These are phyloP conservation scores for Starmerella powellii DNA, from an alignment of 805 yeast genomes.

Conservation along the genomic window DNA sequence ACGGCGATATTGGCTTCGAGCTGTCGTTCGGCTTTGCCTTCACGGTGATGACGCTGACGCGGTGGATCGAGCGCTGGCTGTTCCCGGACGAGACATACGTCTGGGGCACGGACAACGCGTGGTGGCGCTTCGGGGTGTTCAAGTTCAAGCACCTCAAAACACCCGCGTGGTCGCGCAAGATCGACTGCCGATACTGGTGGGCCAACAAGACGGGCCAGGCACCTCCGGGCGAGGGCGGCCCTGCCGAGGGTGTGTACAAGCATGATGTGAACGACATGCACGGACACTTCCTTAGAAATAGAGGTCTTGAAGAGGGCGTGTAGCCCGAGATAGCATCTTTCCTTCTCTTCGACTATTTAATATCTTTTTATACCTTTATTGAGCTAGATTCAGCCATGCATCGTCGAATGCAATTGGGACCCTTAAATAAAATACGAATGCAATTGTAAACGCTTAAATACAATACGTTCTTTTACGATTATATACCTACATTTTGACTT, in stretches of 20 bases:
- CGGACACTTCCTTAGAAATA: slow-evolving; percentile 10
- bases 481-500: too few species aligned
- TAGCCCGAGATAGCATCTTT: background rate
- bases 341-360: too few species aligned
- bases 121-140: slow-evolving; percentile 20
- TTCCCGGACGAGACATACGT: slow-evolving; percentile 21
- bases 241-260: slow-evolving; percentile 15
- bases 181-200: slow-evolving; percentile 18
- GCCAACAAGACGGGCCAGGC: slow-evolving; percentile 14
- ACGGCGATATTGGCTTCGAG: slow-evolving; percentile 85
- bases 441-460: too few species aligned
- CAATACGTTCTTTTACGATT: too few species aligned
- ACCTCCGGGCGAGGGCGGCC: slow-evolving; percentile 16
- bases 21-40: slow-evolving; percentile 57
- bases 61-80: slow-evolving; percentile 22
- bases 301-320: slow-evolving; percentile 14
- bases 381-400: too few species aligned
- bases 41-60: slow-evolving; percentile 31
- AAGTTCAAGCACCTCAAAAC: slow-evolving; percentile 10
- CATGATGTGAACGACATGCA: slow-evolving; percentile 10
- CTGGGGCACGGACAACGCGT: slow-evolving; percentile 20
- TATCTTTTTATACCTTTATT: too few species aligned
- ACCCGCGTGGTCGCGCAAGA: slow-evolving; percentile 14
- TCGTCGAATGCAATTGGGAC: too few species aligned
- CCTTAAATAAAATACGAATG: too few species aligned